A percentile compares a stretch with the other conserved stretches of the same genome.
Conservation (phyloP, 2,329 filamentous ascomycete species). For the Fusarium illudens region DNA sequence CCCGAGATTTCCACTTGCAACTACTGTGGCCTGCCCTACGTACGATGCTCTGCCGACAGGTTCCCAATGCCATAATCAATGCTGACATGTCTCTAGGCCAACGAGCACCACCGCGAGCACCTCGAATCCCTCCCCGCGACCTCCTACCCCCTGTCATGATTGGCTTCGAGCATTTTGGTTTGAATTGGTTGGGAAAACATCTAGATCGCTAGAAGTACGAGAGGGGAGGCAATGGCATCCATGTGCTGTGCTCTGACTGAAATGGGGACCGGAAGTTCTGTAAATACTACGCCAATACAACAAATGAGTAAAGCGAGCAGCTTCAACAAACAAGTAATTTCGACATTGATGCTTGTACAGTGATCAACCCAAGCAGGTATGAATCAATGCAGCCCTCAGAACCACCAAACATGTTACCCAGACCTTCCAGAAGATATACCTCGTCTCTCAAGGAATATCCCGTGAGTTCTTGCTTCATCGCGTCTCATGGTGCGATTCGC, state of each 20-base stretch:
- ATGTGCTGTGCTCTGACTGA: conserved; percentile 26
- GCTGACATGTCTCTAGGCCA: conserved; percentile 66
- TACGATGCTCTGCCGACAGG: conserved; percentile 59
- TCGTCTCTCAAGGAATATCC: background rate
- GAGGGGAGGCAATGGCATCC: conserved; percentile 8
- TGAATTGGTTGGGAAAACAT: conserved; percentile 14
- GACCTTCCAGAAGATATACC: background rate
- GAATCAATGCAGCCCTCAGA: background rate
- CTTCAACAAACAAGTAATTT: background rate
- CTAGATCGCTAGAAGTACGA: conserved; percentile 19
- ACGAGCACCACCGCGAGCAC: conserved; percentile 86
- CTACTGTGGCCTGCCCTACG: conserved; percentile 94
- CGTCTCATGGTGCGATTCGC: background rate
- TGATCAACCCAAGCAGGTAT: background rate
- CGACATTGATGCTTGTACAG: background rate
- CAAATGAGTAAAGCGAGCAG: conserved; percentile 17
- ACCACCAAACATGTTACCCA: too few relatives aligned
- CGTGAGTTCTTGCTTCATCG: background rate
- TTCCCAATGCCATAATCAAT: background rate
- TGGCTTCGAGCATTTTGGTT: conserved; percentile 13
- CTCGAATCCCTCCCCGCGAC: conserved; percentile 83
- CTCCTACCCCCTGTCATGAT: conserved; percentile 77
- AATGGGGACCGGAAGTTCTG: conserved; percentile 22
- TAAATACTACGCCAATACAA: conserved; percentile 42
- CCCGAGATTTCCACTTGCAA: conserved; percentile 89